phyloP scores from a whole-genome alignment of 1,284 basidiomycete genomes.

The Heterobasidion occidentale region DNA sequence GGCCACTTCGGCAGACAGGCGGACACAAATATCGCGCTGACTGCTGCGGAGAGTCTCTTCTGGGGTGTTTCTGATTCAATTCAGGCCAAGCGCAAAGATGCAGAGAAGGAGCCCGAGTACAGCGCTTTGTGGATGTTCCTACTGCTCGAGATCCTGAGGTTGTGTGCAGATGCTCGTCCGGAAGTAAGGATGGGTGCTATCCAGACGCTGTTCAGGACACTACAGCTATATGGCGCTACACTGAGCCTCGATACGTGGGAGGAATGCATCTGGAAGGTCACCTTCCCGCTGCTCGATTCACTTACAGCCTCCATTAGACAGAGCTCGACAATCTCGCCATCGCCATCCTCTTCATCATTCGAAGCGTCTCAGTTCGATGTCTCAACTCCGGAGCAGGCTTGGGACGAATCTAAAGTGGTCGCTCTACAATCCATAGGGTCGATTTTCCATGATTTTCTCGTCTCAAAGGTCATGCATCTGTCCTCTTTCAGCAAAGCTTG shows the following conservation, averaged over 20 bases:
- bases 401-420: constrained; percentile 86
- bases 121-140: constrained; percentile 90
- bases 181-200: constrained; percentile 93
- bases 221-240: constrained; percentile 87
- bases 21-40: constrained; percentile 94
- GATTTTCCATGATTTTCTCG: constrained; percentile 76
- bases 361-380: constrained; percentile 8
- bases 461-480: constrained; percentile 65
- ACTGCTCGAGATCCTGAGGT: constrained; percentile 73
- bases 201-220: constrained; percentile 89
- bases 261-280: constrained; percentile 80
- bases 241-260: constrained; percentile 81
- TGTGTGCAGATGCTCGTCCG: constrained; percentile 76
- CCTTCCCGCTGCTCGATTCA: constrained; percentile 81
- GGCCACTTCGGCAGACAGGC: constrained; percentile 86
- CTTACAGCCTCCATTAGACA: constrained; percentile 52
- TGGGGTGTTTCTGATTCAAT: constrained; percentile 95
- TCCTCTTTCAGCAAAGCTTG: constrained; percentile 65
- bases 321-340: constrained; percentile 13
- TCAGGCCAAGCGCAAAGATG: constrained; percentile 67
- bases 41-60: constrained; percentile 81
- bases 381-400: constrained; percentile 28
- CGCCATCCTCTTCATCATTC: not conserved
- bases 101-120: constrained; percentile 60
- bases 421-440: constrained; percentile 81